Percentiles rank a stretch among this genome's conserved stretches.
These are phyloP conservation scores for Cordyceps tenuipes DNA, from an alignment of 2,329 filamentous ascomycete genomes.

Conservation along the genomic window DNA sequence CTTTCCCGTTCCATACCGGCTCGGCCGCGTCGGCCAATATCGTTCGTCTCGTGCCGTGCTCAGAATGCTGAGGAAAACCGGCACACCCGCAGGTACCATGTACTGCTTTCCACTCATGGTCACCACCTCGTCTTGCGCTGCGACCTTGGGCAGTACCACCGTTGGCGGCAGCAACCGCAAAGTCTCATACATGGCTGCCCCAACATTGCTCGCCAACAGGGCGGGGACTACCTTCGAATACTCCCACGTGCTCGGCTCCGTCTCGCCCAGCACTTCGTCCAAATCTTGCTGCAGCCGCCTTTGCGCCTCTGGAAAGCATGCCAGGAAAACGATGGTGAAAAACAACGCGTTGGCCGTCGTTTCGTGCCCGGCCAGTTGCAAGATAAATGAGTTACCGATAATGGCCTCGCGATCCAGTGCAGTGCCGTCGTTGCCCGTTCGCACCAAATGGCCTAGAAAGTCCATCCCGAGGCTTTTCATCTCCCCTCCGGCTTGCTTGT, in stretches of 20 bases:
- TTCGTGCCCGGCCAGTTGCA: conserved; percentile 69
- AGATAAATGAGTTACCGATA: conserved; percentile 62
- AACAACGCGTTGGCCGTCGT: conserved; percentile 70
- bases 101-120: conserved; percentile 49
- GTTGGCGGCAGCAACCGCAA: conserved; percentile 66
- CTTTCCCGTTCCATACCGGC: conserved; percentile 31
- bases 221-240: conserved; percentile 60
- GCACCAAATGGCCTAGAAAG: conserved; percentile 42
- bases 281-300: conserved; percentile 60
- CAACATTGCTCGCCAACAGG: conserved; percentile 61
- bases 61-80: conserved; percentile 48
- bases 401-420: conserved; percentile 56
- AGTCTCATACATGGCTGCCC: conserved; percentile 70
- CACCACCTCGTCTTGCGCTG: conserved; percentile 45
- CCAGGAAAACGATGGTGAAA: conserved; percentile 61
- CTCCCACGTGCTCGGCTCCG: conserved; percentile 55
- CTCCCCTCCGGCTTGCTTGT: conserved; percentile 27
- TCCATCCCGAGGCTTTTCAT: conserved; percentile 38
- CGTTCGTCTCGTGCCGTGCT: conserved; percentile 59
- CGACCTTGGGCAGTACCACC: conserved; percentile 61
- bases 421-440: conserved; percentile 26
- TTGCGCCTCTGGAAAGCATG: conserved; percentile 56
- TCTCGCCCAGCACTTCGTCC: conserved; percentile 52
- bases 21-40: conserved; percentile 56
- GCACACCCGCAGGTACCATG: conserved; percentile 46